phyloP scores from a whole-genome alignment of 75 land plant genomes.

The Azolla pinnata region DNA sequence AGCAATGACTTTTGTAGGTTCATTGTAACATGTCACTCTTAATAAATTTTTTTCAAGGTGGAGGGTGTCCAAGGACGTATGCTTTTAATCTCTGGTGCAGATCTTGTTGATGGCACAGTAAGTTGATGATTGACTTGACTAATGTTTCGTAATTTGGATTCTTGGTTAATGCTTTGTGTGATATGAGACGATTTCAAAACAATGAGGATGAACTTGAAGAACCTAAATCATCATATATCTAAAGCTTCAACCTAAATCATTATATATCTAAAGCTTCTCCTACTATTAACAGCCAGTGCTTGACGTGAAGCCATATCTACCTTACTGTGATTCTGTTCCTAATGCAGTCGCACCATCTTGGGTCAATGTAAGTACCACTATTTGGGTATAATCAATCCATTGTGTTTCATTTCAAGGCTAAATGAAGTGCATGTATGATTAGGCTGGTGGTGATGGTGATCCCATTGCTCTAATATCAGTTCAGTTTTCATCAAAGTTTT shows the following conservation, averaged over 20 bases:
- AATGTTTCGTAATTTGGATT: too few species aligned
- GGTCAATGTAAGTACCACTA: constrained; percentile 67
- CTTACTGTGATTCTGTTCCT: constrained; percentile 70
- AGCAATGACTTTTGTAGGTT: too few species aligned
- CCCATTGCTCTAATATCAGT: constrained; percentile 52
- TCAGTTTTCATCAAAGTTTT: constrained; percentile 49
- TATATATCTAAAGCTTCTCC: neutral
- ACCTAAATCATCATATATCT: neutral
- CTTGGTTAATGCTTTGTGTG: too few species aligned
- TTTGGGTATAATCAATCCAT: too few species aligned
- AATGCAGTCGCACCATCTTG: constrained; percentile 77
- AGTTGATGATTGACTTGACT: constrained; percentile 1
- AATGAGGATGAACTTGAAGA: neutral
- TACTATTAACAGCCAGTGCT: constrained; percentile 72
- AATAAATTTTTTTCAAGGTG: too few species aligned
- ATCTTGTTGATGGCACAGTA: constrained; percentile 99
- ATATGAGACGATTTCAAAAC: too few species aligned
- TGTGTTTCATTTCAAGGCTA: too few species aligned
- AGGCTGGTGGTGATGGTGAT: constrained; percentile 41
- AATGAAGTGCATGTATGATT: too few species aligned
- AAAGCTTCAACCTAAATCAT: neutral
- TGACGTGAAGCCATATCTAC: constrained; percentile 93
- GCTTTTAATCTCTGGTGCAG: constrained; percentile 85
- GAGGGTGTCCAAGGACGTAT: constrained; percentile 66
- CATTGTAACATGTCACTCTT: too few species aligned